phyloP scores from a whole-genome alignment of 345 rosid genomes.

The Brassica napus region Da-Ae NC_063434.1:1164501-1165000 shows the following conservation, averaged over 20 bases:
- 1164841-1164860: constrained; percentile 74
- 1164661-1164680: background rate
- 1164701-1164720: constrained; percentile 71
- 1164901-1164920: constrained; percentile 73
- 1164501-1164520: background rate
- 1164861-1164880: constrained; percentile 60
- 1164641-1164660: background rate
- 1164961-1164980: background rate
- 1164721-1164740: constrained; percentile 94
- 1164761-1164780: constrained; percentile 1
- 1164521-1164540: constrained; percentile 1
- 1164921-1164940: constrained; percentile 64
- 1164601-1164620: constrained; percentile 74
- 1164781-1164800: background rate
- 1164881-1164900: constrained; percentile 89
- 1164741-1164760: constrained; percentile 16
- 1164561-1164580: constrained; percentile 48
- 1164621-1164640: background rate
- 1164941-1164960: background rate
- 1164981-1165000: background rate
- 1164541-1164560: constrained; percentile 27
- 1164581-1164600: constrained; percentile 69
- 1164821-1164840: constrained; percentile 84
- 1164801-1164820: background rate
- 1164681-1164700: constrained; percentile 62